These are phyloP conservation scores for Neltuma alba DNA, from an alignment of 306 rosid genomes.

Conservation along the genomic window DNA sequence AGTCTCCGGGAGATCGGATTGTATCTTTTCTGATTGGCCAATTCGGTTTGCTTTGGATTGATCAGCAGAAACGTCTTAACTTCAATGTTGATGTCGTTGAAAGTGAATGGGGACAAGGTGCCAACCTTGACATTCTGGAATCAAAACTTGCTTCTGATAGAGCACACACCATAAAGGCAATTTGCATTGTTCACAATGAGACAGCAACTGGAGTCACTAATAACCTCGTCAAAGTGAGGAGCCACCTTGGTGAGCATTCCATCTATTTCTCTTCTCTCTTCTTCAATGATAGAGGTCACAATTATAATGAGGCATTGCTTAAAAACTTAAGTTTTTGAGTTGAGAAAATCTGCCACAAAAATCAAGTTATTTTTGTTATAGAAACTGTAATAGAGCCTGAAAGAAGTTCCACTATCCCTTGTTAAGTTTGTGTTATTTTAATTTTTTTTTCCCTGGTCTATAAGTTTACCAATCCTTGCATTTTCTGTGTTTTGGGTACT, in stretches of 20 bases:
- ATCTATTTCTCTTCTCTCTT: conserved; percentile 8
- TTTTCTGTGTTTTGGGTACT: background rate
- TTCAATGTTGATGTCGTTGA: conserved; percentile 91
- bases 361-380: background rate
- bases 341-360: background rate
- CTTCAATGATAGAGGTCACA: too few relatives aligned
- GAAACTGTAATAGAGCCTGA: background rate
- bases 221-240: conserved; percentile 74
- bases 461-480: background rate
- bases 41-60: conserved; percentile 98
- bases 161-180: conserved; percentile 79
- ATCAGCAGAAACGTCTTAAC: conserved; percentile 96
- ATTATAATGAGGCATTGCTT: background rate
- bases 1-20: conserved; percentile 84
- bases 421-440: background rate
- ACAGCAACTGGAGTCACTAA: conserved; percentile 98
- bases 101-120: conserved; percentile 98
- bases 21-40: conserved; percentile 93
- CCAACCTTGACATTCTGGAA: conserved; percentile 81
- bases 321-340: background rate
- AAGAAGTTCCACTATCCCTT: background rate
- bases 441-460: background rate
- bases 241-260: conserved; percentile 66
- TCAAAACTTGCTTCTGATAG: conserved; percentile 77
- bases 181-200: conserved; percentile 95